Percentiles rank a stretch among this genome's conserved stretches.
Evolutionary conservation across 2,329 filamentous ascomycete species (phyloP).

Genomic region (Colletotrichum sp.): DNA sequence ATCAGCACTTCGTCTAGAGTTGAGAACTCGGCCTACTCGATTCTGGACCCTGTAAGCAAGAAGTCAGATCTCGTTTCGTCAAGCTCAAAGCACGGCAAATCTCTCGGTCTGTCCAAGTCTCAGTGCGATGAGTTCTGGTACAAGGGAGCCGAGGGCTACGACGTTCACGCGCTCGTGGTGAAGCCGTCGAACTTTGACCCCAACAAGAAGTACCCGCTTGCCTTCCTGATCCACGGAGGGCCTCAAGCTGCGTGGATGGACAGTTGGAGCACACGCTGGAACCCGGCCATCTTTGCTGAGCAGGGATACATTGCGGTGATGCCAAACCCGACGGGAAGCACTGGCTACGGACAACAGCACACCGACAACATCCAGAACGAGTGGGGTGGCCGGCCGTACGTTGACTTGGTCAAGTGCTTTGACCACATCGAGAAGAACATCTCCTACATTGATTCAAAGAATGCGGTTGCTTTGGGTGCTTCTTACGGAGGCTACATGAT

Average conservation of each 20-base stretch:
- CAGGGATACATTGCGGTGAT: conserved; percentile 85
- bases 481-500: conserved; percentile 81
- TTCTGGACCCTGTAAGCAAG: conserved; percentile 55
- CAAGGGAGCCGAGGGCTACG: conserved; percentile 62
- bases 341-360: conserved; percentile 80
- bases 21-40: conserved; percentile 73
- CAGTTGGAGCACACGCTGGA: conserved; percentile 84
- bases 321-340: conserved; percentile 84
- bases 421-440: conserved; percentile 73
- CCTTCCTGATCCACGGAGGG: conserved; percentile 83
- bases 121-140: conserved; percentile 76
- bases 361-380: conserved; percentile 78
- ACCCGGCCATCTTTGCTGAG: conserved; percentile 84
- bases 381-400: conserved; percentile 86
- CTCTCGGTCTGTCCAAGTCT: conserved; percentile 67
- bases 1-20: conserved; percentile 71
- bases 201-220: conserved; percentile 77
- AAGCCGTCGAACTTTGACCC: conserved; percentile 71
- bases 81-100: conserved; percentile 66
- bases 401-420: conserved; percentile 80
- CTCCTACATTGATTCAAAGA: conserved; percentile 69
- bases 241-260: conserved; percentile 80
- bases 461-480: conserved; percentile 76
- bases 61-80: conserved; percentile 60
- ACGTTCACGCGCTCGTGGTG: conserved; percentile 74